These are phyloP conservation scores for Paramecium primaurelia DNA, from an alignment of 73 alveolate species.

Conservation along the genomic window DNA sequence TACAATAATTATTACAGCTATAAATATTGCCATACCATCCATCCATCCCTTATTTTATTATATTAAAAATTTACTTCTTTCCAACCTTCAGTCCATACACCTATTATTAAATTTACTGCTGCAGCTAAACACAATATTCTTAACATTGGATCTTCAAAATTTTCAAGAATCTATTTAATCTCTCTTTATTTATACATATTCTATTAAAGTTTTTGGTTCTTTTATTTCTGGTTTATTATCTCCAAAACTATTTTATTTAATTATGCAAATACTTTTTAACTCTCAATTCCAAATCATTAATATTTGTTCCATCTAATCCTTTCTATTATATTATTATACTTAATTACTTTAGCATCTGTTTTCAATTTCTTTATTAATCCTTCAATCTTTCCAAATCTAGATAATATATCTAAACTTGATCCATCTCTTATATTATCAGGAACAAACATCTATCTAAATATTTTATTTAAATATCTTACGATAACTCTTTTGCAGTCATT, in stretches of 20 bases:
- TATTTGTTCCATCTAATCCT: constrained; percentile 40
- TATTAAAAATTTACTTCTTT: constrained; percentile 26
- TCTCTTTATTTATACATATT: not conserved
- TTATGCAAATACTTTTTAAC: not conserved
- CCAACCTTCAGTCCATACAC: constrained; percentile 89
- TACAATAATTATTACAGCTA: constrained; percentile 90
- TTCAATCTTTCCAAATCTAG: constrained; percentile 70
- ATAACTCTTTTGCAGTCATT: constrained; percentile 24
- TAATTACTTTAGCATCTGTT: constrained; percentile 64
- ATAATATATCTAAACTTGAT: constrained; percentile 52
- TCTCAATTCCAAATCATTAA: not conserved
- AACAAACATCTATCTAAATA: not conserved
- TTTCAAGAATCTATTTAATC: constrained; percentile 71
- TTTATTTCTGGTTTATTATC: constrained; percentile 51
- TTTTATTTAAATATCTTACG: not conserved
- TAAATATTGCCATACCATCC: constrained; percentile 94
- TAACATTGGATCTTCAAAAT: constrained; percentile 93
- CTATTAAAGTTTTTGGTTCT: constrained; percentile 49
- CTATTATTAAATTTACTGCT: constrained; percentile 88
- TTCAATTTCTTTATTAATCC: constrained; percentile 67
- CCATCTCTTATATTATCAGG: constrained; percentile 64
- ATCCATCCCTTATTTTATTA: constrained; percentile 86
- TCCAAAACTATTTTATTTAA: constrained; percentile 43
- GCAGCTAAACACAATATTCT: constrained; percentile 94
- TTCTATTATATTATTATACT: constrained; percentile 32